Base-by-base conservation (phyloP, 2,329 filamentous ascomycete genomes). In the Triangularia verruculosa region DNA sequence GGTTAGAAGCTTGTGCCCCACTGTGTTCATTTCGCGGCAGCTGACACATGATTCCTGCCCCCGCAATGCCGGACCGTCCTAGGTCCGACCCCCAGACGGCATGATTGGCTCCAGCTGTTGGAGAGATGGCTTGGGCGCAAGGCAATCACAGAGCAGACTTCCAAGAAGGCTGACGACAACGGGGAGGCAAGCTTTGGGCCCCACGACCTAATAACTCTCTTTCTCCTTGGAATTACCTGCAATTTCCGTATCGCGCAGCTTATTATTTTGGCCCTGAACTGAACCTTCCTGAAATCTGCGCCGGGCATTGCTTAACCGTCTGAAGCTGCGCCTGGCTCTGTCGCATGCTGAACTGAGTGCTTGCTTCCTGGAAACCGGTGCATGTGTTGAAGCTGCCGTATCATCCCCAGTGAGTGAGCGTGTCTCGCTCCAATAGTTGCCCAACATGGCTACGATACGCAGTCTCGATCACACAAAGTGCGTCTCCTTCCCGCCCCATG, bases 381-480 rank as follows among this genome's bases (percentile, higher is more conserved):
- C 12, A 32, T 61, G 61, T 61, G 64, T 63, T 54, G 58, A 59
- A 55, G 25, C 17, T n/a, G 39, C n/a, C 39, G 39, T 47, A 12
- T 47, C 13, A 47, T 47, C 17, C n/a, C 20, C 39, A 22, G 13
- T 54, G 52, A 25, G 39, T 20, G 39, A 47, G 39, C 39, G 39
- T 3, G 39, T 47, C 39, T 47, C 57, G 54, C 60, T 68, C 61
- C 57, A n/a, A 66, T 66, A 67, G 64, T 52, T 66, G 67, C 68
- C 69, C 68, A 70, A 66, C 61, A 74, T 74, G 73, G 73, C 73
- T 43, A 72, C 73, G 27, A 71, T 73, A 62, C 69, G 73, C 60
- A 74, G 72, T 51, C 69, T 73, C 32, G 73, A 74, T 64, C 73
- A 74, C 59, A 71, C 71, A 30, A 74, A 74, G 73, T 74, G 47